A percentile compares a stretch with the other conserved stretches of the same genome.
phyloP scores from a whole-genome alignment of 495 filamentous ascomycete genomes.

The Geopyxis carbonaria region DNA sequence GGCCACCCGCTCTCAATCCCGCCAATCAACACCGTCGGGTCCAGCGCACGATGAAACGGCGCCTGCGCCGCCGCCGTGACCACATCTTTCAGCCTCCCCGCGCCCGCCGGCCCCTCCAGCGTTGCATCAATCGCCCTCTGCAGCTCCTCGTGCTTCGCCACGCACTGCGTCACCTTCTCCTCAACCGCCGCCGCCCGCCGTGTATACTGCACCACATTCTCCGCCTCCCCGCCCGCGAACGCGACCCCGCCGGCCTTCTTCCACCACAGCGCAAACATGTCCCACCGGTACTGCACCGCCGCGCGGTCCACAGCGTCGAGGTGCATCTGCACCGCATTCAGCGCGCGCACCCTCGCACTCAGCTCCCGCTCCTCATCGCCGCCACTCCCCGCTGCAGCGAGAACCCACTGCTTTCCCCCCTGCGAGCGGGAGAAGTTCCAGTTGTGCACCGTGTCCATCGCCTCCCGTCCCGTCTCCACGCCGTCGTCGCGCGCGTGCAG shows the following conservation, averaged over 20 bases:
- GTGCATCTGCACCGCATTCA: conserved; percentile 20
- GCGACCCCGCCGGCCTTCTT: conserved; percentile 14
- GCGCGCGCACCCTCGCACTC: neutral
- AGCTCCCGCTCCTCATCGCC: conserved; percentile 1
- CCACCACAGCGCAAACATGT: conserved; percentile 31
- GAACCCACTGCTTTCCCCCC: conserved; percentile 25
- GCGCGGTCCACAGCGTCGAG: conserved; percentile 11
- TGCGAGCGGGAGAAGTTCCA: conserved; percentile 18
- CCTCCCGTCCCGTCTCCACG: conserved; percentile 25
- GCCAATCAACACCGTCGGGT: conserved; percentile 34
- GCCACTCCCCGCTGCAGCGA: conserved; percentile 7
- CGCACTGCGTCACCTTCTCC: too few species aligned
- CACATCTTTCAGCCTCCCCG: too few species aligned
- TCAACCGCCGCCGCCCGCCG: too few species aligned
- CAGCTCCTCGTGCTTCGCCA: too few species aligned
- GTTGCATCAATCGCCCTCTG: too few species aligned
- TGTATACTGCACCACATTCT: conserved; percentile 1
- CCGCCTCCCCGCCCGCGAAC: too few species aligned
- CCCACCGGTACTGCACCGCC: conserved; percentile 22
- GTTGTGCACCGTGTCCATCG: conserved; percentile 25
- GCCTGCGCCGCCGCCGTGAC: too few species aligned
- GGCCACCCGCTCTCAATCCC: conserved; percentile 33
- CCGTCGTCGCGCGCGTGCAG: conserved; percentile 26
- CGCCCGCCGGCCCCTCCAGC: conserved; percentile 5
- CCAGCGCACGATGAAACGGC: conserved; percentile 24